phyloP scores from a whole-genome alignment of 257 asterid species.

The Solanum paucissectum region DNA sequence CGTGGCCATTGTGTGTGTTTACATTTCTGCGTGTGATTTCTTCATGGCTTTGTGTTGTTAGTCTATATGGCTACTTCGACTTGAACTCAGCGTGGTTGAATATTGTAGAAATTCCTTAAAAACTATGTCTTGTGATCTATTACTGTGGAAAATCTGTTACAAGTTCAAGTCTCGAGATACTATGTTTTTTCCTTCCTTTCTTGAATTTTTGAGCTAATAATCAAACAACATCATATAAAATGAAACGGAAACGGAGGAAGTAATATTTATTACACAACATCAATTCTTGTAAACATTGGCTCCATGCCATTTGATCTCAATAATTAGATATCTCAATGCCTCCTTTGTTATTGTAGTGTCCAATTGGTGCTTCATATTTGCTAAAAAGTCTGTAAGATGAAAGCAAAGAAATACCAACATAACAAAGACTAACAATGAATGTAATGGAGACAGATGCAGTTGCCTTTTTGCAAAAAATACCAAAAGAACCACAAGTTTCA shows the following conservation, averaged over 20 bases:
- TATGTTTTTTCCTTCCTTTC: neutral
- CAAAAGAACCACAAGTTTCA: slow-evolving; percentile 52
- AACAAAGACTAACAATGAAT: slow-evolving; percentile 51
- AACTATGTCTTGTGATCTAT: neutral
- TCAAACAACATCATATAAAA: neutral
- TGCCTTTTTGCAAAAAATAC: slow-evolving; percentile 64
- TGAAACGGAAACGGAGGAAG: neutral
- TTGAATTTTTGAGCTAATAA: neutral
- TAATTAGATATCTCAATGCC: neutral
- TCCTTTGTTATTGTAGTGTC: slow-evolving; percentile 23
- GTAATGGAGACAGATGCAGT: slow-evolving; percentile 52
- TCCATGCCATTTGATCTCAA: neutral
- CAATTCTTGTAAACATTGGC: neutral
- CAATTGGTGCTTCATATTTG: slow-evolving; percentile 69
- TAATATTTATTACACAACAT: neutral
- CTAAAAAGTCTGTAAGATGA: slow-evolving; percentile 72
- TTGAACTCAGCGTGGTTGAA: neutral
- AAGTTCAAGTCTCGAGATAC: neutral
- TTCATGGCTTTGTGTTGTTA: neutral
- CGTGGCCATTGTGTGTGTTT: neutral
- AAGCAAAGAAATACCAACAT: slow-evolving; percentile 53
- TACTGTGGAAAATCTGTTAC: neutral
- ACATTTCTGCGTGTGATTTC: neutral
- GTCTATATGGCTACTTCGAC: neutral
- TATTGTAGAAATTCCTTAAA: neutral